Conservation (phyloP, 306 rosid genomes). For the Vigna radiata region DNA sequence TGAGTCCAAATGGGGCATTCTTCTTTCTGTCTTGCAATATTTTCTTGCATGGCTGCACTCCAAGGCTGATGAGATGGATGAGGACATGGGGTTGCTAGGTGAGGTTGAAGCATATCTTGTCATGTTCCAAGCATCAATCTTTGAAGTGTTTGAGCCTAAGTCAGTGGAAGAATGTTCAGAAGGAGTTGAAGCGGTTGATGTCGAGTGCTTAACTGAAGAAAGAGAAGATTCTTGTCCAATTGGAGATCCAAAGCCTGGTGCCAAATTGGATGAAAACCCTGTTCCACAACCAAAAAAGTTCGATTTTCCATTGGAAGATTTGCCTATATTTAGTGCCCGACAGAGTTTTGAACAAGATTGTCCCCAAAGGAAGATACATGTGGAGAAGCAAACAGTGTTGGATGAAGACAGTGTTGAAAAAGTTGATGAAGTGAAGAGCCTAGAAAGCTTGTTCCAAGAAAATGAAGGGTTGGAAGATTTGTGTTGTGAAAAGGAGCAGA, state of each 20-base stretch:
- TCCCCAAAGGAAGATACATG: background rate
- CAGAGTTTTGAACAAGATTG: background rate
- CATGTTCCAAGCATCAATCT: constrained; percentile 74
- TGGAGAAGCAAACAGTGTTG: background rate
- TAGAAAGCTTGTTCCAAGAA: constrained; percentile 57
- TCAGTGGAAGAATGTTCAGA: constrained; percentile 50
- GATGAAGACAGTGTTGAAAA: constrained; percentile 40
- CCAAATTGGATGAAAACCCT: constrained; percentile 26
- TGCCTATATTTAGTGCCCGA: background rate
- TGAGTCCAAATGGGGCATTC: constrained; percentile 52
- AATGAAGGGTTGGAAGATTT: constrained; percentile 42
- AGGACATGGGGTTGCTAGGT: constrained; percentile 52
- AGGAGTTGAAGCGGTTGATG: constrained; percentile 43
- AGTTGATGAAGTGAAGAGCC: constrained; percentile 38
- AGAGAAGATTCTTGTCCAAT: constrained; percentile 22
- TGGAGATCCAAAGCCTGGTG: constrained; percentile 31
- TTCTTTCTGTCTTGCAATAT: constrained; percentile 50
- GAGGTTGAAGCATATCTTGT: constrained; percentile 83
- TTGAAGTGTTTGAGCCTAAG: constrained; percentile 61
- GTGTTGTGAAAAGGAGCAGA: constrained; percentile 48
- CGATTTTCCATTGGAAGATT: background rate
- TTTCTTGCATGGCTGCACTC: constrained; percentile 46
- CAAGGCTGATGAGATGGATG: constrained; percentile 45
- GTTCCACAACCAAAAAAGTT: background rate
- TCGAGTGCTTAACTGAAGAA: constrained; percentile 37